phyloP scores from a whole-genome alignment of 1,139 yeast species.

The Suhomyces bokatorum region DNA sequence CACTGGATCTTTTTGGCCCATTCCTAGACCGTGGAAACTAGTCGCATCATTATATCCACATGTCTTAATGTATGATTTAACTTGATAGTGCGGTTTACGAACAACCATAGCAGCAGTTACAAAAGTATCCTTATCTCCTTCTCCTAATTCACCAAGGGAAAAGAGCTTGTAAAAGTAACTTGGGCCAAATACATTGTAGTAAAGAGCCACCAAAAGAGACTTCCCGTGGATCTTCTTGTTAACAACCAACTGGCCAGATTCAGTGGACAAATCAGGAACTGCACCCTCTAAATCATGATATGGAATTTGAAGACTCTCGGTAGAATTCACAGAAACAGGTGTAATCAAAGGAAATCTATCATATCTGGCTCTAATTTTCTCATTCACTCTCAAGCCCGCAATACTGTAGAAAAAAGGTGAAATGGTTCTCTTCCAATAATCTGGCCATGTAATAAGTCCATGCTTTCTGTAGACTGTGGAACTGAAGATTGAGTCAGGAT shows the following conservation, averaged over 20 bases:
- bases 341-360: constrained; percentile 15
- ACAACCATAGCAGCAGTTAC: constrained; percentile 54
- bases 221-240: constrained; percentile 54
- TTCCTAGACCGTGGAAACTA: constrained; percentile 37
- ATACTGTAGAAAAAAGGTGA: constrained; percentile 67
- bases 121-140: constrained; percentile 69
- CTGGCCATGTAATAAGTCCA: constrained; percentile 79
- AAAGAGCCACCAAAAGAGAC: constrained; percentile 51
- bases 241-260: constrained; percentile 60
- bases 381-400: constrained; percentile 51
- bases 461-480: constrained; percentile 52
- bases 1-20: constrained; percentile 41
- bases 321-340: constrained; percentile 5
- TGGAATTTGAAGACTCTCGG: constrained; percentile 17
- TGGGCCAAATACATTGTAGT: constrained; percentile 62
- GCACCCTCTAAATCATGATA: constrained; percentile 57
- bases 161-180: constrained; percentile 52
- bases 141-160: constrained; percentile 61
- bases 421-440: constrained; percentile 75
- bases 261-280: constrained; percentile 59
- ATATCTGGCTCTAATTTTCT: constrained; percentile 24
- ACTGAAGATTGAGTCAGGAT: constrained; percentile 47
- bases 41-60: constrained; percentile 30
- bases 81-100: constrained; percentile 51
- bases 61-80: constrained; percentile 38